A percentile compares a stretch with the other conserved stretches of the same genome.
phyloP scores from a whole-genome alignment of 768 basidiomycete species.

The Macrolepiota dolichaula region DNA sequence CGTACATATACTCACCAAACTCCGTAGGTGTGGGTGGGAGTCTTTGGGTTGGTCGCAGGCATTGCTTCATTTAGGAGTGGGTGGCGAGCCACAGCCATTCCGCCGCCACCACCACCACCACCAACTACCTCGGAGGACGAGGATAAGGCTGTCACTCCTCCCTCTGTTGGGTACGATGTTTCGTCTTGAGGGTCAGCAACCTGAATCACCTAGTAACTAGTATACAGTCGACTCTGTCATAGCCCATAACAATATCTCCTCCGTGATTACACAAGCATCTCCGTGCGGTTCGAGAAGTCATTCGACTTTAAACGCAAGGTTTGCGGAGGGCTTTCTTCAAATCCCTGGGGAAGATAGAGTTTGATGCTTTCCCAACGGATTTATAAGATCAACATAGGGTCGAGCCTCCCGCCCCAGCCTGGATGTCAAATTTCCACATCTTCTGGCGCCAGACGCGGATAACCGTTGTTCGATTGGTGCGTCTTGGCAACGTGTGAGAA shows the following conservation, averaged over 20 bases:
- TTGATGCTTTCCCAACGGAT: neutral
- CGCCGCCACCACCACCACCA: constrained; percentile 21
- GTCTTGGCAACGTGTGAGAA: neutral
- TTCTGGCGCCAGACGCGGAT: neutral
- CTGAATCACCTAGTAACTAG: constrained; percentile 6
- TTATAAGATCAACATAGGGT: neutral
- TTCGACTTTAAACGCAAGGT: neutral
- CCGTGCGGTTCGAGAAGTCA: neutral
- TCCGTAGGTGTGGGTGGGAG: constrained; percentile 36
- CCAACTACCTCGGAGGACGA: constrained; percentile 18
- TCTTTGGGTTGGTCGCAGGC: constrained; percentile 46
- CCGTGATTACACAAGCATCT: neutral
- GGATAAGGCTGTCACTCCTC: constrained; percentile 14
- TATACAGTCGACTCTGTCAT: no score
- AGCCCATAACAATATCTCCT: no score
- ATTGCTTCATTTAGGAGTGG: constrained; percentile 63
- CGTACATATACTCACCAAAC: constrained; percentile 1
- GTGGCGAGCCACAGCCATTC: constrained; percentile 67
- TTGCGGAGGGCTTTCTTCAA: no score
- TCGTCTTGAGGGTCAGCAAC: constrained; percentile 11
- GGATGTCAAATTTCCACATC: neutral
- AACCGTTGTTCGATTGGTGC: neutral
- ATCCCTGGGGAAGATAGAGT: neutral
- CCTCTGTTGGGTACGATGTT: constrained; percentile 24
- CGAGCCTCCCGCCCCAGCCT: neutral